Base-by-base conservation (phyloP, 495 filamentous ascomycete genomes). In the Penicillium canescens region DNA sequence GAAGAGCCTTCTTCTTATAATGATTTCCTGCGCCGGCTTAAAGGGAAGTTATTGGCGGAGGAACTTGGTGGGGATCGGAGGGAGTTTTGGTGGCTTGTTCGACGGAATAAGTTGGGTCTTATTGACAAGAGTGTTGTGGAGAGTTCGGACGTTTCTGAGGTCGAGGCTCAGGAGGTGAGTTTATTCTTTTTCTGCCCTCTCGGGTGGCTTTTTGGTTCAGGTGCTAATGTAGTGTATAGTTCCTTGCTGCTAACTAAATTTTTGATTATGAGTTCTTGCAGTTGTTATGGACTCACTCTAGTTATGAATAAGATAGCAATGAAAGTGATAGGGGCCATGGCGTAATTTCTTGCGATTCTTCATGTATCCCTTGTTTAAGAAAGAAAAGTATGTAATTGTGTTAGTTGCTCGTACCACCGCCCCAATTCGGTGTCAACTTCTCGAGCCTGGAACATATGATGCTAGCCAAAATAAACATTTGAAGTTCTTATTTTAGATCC, bases 1-100 rank as follows among this genome's bases (percentile, higher is more conserved):
- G 95, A 97, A 62, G 82, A 88, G 69, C 89, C 91, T 2, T 78
- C 56, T 2, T 55, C 87, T 28, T 99, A 89, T 65, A 97, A 98
- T 71, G 80, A 84, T 3, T 84, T 92, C 50, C 26, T 97, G 38
- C 75, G 60, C 24, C 74, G 78, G 18, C 66, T 99, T 42, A 98
- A 96, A 74, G 71, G 75, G 50, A 86, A 86, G 42, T 59, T 98
- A 2, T 59, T 91, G 26, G 74, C 70, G 0, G 89, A 85, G 12
- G 81, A 91, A 61, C 67, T 97, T n/a, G 84, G 85, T 48, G 94
- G 91, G 1, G 86, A 96, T 63, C 80, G 92, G 33, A 79, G 76
- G 54, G 91, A 94, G 64, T 80, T 97, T 71, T 97, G 90, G 91
- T 89, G 80, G 75, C 70, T 84, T 53, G 70, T 96, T 33, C 71